Base-by-base conservation (phyloP, 140 eudicot species). In the Artemisia princeps region DNA sequence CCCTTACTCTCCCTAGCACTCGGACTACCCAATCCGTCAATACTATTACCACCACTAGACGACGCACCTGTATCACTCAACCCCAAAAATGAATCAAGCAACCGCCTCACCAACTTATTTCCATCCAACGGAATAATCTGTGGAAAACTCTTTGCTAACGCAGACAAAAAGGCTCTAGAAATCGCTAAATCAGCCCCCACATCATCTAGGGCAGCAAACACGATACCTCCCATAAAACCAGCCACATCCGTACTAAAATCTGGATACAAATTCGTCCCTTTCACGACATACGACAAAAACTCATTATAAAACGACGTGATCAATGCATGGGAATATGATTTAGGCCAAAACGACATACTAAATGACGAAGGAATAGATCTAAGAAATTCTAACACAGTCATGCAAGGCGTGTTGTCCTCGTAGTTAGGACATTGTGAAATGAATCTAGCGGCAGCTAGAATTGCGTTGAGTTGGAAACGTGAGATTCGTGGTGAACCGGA, bases 391-490 rank as follows among this genome's bases (percentile, higher is more conserved):
- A 88, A 56, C 65, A 84, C 77, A n/a, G 80, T 68, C 22, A 68
- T 64, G 12, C 83, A 70, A 59, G 95, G 90, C 13, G 73, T 74
- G 2, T 73, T 69, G 30, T 88, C 86, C 16, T 70, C 78, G 68
- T 76, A 69, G 59, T 75, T 65, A 52, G 84, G 85, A 74, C 84
- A 88, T 58, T 78, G 81, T 0, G 99, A 88, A 51, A 94, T 78
- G 61, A 88, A 86, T 4, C 87, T 72, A 26, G 94, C 84, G 2
- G 83, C 59, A 14, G 95, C 90, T 5, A 88, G 84, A 45, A 88
- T 63, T 40, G 90, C 94, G 61, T 88, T 79, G 84, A 94, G 96
- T 77, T 94, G 96, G 44, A 86, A 80, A 60, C 95, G 86, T n/a
- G 99, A 74, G 57, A 94, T 75, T 77, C 84, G 78, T 42, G 94